Percentiles rank a stretch among this genome's conserved stretches.
Evolutionary conservation across 75 land plant genomes (phyloP).

Genomic region (Cunninghamia lanceolata): DNA sequence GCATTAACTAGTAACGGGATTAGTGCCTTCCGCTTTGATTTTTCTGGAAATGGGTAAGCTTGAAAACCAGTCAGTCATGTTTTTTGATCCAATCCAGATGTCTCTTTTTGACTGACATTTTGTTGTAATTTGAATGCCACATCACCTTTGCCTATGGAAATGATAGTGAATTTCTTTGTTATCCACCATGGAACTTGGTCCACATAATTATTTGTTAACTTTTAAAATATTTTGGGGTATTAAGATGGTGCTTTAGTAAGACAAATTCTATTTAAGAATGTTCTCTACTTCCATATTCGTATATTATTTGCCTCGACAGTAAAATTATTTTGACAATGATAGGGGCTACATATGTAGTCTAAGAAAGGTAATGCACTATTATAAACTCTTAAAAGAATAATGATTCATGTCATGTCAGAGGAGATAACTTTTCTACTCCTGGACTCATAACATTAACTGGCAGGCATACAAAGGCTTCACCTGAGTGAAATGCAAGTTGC

Average conservation of each 20-base stretch:
- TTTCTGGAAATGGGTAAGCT: slow-evolving; percentile 89
- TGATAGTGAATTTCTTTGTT: neutral
- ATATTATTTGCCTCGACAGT: neutral
- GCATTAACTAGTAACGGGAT: slow-evolving; percentile 57
- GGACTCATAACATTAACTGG: no score
- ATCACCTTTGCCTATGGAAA: neutral
- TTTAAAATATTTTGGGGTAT: neutral
- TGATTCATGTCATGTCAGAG: no score
- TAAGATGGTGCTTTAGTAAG: neutral
- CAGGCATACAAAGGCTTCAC: no score
- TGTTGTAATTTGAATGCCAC: neutral
- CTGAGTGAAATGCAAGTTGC: no score
- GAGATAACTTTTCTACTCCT: no score
- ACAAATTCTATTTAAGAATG: neutral
- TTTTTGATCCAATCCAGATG: neutral
- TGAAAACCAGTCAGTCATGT: neutral
- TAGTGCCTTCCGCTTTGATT: slow-evolving; percentile 83
- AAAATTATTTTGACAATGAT: neutral
- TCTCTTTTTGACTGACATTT: neutral
- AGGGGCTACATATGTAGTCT: neutral
- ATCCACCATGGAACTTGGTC: neutral
- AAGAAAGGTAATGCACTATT: no score
- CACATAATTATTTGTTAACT: neutral
- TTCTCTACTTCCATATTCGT: neutral
- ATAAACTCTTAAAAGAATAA: no score